Conservation (phyloP, 345 rosid species). For the Acer yangbiense region DNA sequence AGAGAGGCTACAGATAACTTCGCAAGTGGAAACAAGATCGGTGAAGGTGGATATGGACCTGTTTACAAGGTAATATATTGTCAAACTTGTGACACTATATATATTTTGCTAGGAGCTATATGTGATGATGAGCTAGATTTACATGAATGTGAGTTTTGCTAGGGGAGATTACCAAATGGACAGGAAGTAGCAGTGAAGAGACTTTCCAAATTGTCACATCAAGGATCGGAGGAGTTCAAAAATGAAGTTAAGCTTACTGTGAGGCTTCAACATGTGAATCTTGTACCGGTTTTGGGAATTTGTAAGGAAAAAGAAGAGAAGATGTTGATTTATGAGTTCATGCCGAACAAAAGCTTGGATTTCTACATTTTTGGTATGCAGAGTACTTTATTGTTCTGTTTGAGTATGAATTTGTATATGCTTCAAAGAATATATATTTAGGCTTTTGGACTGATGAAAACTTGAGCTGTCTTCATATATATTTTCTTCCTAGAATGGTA, state of each 20-base stretch:
- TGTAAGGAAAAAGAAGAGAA: constrained; percentile 29
- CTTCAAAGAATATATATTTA: too few relatives aligned
- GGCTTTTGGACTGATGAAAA: too few relatives aligned
- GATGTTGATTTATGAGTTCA: constrained; percentile 31
- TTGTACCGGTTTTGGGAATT: constrained; percentile 21
- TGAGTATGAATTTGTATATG: too few relatives aligned
- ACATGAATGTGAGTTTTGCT: neutral
- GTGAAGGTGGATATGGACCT: constrained; percentile 31
- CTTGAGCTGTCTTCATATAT: too few relatives aligned
- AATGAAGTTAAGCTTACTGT: constrained; percentile 29
- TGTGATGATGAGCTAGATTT: neutral
- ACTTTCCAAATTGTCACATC: constrained; percentile 27
- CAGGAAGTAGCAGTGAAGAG: constrained; percentile 35
- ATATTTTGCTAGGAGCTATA: neutral
- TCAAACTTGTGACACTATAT: neutral
- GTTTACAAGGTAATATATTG: constrained; percentile 21
- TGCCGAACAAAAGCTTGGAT: constrained; percentile 35
- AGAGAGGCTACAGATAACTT: constrained; percentile 23
- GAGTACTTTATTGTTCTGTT: too few relatives aligned
- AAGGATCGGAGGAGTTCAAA: constrained; percentile 28
- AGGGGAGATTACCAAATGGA: constrained; percentile 26
- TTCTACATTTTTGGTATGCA: constrained; percentile 24
- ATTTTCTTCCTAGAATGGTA: neutral
- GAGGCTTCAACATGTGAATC: constrained; percentile 33
- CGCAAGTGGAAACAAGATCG: constrained; percentile 22